phyloP scores from a whole-genome alignment of 1,284 basidiomycete genomes.

The Sanghuangporus sanghuang region DNA sequence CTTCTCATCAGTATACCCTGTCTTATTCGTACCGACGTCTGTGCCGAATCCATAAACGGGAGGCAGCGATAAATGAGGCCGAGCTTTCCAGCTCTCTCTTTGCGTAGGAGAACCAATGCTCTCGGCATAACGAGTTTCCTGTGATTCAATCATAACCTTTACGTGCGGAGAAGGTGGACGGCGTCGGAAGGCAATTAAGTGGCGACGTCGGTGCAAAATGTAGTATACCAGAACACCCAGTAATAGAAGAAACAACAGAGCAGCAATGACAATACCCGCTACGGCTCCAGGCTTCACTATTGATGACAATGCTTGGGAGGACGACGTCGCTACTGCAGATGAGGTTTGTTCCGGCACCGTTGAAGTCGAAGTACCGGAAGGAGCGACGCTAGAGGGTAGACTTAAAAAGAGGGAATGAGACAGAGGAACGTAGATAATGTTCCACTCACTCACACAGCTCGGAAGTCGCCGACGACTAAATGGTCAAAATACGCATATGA shows the following conservation, averaged over 20 bases:
- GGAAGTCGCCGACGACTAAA: conserved; percentile 10
- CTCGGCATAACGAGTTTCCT: not conserved
- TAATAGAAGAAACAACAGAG: not conserved
- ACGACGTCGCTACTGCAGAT: not conserved
- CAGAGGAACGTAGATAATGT: not conserved
- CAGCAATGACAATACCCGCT: conserved; percentile 4
- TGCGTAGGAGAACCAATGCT: not conserved
- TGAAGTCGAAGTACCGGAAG: not conserved
- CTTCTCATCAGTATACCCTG: not conserved
- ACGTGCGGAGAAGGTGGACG: not conserved
- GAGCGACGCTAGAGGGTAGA: not conserved
- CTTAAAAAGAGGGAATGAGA: not conserved
- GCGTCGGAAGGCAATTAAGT: not conserved
- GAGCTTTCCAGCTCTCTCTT: conserved; percentile 1
- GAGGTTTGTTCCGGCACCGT: not conserved
- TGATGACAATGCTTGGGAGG: not conserved
- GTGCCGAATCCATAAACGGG: not conserved
- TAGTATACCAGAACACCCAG: not conserved
- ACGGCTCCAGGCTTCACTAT: not conserved
- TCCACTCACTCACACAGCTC: conserved; percentile 4
- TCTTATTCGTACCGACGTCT: not conserved
- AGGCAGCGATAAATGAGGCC: conserved; percentile 12
- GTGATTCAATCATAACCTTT: not conserved
- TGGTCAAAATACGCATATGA: conserved; percentile 13
- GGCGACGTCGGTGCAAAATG: conserved; percentile 1